Evolutionary conservation across 2,329 filamentous ascomycete species (phyloP).

Genomic region (Monosporascus sp.): DNA sequence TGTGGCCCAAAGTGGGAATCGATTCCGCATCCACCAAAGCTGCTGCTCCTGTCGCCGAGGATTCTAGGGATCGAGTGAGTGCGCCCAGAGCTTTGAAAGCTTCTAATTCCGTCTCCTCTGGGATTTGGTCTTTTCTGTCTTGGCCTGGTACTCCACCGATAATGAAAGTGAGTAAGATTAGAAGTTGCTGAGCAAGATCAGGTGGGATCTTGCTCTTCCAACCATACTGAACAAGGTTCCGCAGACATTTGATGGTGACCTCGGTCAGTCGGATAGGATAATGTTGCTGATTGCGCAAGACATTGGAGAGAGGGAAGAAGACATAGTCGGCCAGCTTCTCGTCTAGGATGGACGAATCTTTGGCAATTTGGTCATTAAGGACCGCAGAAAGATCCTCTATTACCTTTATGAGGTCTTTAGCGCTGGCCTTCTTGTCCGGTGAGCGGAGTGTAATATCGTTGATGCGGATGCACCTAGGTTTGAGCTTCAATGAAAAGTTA

Average conservation of each 20-base stretch:
- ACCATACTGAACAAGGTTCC: slow-evolving; percentile 67
- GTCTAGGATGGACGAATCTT: slow-evolving; percentile 55
- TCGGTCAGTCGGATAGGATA: slow-evolving; percentile 72
- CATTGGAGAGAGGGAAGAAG: slow-evolving; percentile 87
- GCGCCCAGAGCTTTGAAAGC: slow-evolving; percentile 65
- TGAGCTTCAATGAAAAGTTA: slow-evolving; percentile 41
- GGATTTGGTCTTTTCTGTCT: slow-evolving; percentile 38
- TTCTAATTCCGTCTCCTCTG: slow-evolving; percentile 71
- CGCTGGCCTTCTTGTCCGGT: slow-evolving; percentile 33
- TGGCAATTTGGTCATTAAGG: slow-evolving; percentile 38
- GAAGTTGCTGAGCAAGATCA: slow-evolving; percentile 73
- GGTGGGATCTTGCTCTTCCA: slow-evolving; percentile 70
- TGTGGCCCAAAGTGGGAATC: slow-evolving; percentile 75
- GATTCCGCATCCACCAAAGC: slow-evolving; percentile 52
- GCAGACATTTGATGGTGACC: slow-evolving; percentile 68
- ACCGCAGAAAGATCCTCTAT: slow-evolving; percentile 40
- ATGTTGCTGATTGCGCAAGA: slow-evolving; percentile 70
- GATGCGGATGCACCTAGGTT: slow-evolving; percentile 56
- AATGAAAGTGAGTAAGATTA: slow-evolving; percentile 79
- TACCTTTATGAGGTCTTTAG: slow-evolving; percentile 41
- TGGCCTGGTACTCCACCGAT: slow-evolving; percentile 66
- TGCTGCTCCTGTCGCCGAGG: slow-evolving; percentile 42
- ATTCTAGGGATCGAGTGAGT: slow-evolving; percentile 56
- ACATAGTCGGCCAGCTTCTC: slow-evolving; percentile 86
- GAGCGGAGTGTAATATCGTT: slow-evolving; percentile 51